phyloP scores from a whole-genome alignment of 2,329 filamentous ascomycete species.

The Trichoderma pleuroti region DNA sequence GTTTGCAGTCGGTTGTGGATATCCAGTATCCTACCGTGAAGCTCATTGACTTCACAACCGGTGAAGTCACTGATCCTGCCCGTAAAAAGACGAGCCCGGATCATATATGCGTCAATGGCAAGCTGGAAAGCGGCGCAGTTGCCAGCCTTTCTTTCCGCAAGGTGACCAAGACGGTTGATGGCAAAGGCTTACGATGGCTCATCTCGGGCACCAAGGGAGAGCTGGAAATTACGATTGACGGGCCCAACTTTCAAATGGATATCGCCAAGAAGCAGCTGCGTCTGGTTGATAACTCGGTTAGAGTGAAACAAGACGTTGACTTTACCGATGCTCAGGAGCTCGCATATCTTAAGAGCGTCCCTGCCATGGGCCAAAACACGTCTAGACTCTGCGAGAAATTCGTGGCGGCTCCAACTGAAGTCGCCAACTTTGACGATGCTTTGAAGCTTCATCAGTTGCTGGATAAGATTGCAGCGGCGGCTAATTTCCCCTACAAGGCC shows the following conservation, averaged over 20 bases:
- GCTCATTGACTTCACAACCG: slow-evolving; percentile 24
- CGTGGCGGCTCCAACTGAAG: background rate
- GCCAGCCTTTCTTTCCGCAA: slow-evolving; percentile 28
- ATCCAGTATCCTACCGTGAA: slow-evolving; percentile 22
- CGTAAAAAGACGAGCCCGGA: slow-evolving; percentile 32
- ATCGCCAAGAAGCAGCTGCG: background rate
- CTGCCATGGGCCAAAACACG: slow-evolving; percentile 29
- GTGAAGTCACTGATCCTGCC: slow-evolving; percentile 24
- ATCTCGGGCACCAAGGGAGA: slow-evolving; percentile 38
- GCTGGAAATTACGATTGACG: slow-evolving; percentile 28
- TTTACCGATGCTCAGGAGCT: slow-evolving; percentile 52
- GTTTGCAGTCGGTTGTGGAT: slow-evolving; percentile 25
- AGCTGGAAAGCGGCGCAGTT: slow-evolving; percentile 28
- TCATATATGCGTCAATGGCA: slow-evolving; percentile 33
- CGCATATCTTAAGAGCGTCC: slow-evolving; percentile 82
- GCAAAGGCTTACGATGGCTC: slow-evolving; percentile 30
- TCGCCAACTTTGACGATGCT: slow-evolving; percentile 11
- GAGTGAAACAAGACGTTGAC: slow-evolving; percentile 28
- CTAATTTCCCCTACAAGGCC: background rate
- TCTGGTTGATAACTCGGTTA: slow-evolving; percentile 19
- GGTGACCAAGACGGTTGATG: slow-evolving; percentile 22
- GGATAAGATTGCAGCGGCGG: slow-evolving; percentile 11
- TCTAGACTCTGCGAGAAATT: background rate
- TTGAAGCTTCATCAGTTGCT: slow-evolving; percentile 5
- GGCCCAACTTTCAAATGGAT: slow-evolving; percentile 33